Base-by-base conservation (phyloP, 1,284 basidiomycete species). In the Apiotrichum gamsii region DNA sequence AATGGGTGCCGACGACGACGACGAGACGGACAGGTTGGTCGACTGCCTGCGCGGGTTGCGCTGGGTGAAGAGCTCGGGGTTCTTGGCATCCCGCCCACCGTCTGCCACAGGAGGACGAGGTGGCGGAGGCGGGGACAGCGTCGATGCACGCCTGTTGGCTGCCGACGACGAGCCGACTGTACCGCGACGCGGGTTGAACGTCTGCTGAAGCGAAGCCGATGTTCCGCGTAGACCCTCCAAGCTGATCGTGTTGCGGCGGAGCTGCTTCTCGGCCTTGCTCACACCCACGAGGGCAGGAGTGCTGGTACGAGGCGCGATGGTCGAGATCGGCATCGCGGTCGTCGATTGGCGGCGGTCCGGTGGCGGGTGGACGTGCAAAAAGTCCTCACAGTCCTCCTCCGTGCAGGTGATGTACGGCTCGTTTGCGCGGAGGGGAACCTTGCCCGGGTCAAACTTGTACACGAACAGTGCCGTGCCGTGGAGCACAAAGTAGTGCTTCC, bases 401-500 rank as follows among this genome's bases (percentile, higher is more conserved):
- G 37, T 30, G 33, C 39, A 45, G 5, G 49, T 42, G 16, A 51
- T 36, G 40, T 54, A 54, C 16, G 48, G 48, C 52, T 54, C 52
- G 39, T 37, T 37, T 18, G 37, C 31, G 19, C 52, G 52, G 15
- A 76, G 60, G 4, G 72, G 72, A 53, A 73, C 67, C 45, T 69
- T 72, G 47, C 71, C 66, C 6, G 75, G 71, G 52, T 78, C 76
- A 49, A 81, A 82, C 60, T 82, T 82, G 77, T 91, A 98, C 47
- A 97, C 78, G 52, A 81, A 80, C 64, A 98, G 82, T 55, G 79
- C 78, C 5, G 94, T 98, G 32, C 94, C 95, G 64, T 96, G 90
- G 33, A 99, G 73, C 55, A 95, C 88, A 68, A 90, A 88, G 62
- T 94, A 80, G 51, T 85, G 81, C 43, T 87, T 78, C 57, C 85